phyloP scores from a whole-genome alignment of 768 basidiomycete species.

The Suillus americanus region DNA sequence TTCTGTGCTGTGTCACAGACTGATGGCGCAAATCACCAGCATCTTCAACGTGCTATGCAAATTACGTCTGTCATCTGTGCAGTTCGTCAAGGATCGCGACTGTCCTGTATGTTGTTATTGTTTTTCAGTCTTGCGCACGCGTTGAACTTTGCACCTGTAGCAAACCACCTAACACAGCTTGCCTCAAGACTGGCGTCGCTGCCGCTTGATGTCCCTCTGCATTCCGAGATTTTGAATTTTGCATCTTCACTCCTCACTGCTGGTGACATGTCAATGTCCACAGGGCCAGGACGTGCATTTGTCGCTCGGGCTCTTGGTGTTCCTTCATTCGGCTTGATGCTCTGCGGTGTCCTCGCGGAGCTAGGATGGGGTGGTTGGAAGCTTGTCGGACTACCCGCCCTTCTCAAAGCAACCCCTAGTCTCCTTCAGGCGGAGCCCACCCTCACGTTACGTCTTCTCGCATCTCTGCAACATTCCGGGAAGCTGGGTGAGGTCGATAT shows the following conservation, averaged over 20 bases:
- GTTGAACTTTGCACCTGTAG: conserved; percentile 21
- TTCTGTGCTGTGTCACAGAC: conserved; percentile 26
- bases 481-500: conserved; percentile 57
- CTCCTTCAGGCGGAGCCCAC: conserved; percentile 45
- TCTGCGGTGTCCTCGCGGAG: conserved; percentile 63
- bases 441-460: conserved; percentile 48
- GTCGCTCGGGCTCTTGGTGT: conserved; percentile 24
- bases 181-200: conserved; percentile 31
- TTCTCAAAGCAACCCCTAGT: conserved; percentile 51
- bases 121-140: not conserved
- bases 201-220: conserved; percentile 25
- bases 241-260: conserved; percentile 37
- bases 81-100: conserved; percentile 70
- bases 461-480: conserved; percentile 44
- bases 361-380: conserved; percentile 80
- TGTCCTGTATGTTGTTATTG: conserved; percentile 48
- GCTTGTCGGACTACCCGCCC: conserved; percentile 56
- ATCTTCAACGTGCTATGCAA: conserved; percentile 53
- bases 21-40: conserved; percentile 29
- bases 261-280: conserved; percentile 40
- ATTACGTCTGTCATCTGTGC: conserved; percentile 55
- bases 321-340: conserved; percentile 46
- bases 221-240: conserved; percentile 33
- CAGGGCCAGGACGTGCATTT: conserved; percentile 48
- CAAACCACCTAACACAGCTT: conserved; percentile 37